Evolutionary conservation across 2,329 filamentous ascomycete species (phyloP), one percentile per base, ranked within the genome.

Genomic region (Neopestalotiopsis clavispora): DNA sequence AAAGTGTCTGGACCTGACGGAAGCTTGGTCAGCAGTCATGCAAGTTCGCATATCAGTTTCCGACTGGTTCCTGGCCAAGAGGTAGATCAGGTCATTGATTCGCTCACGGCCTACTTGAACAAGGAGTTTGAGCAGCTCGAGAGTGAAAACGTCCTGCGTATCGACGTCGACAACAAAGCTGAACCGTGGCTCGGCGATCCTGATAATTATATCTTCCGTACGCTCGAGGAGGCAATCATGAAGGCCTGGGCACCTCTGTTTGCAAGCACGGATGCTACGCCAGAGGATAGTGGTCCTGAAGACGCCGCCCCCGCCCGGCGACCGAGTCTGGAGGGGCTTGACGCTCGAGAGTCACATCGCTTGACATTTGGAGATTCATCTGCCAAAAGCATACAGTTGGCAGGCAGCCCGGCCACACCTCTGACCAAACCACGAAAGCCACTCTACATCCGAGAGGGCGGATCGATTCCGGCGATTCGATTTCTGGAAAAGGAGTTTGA

Each of bases 151-250:
- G 87, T 85, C 5, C 85, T 99, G 45, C 91, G 86, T 1, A 89
- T 99, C 52, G 91, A 90, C 38, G 95, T 99, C 72, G 94, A 97
- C 72, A 96, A 98, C 77, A 92, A 93, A 80, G 95, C 96, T 0
- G 96, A 99, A 77, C 94, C 96, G 0, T 99, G 96, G 96, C 89
- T 99, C 0, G 95, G 96, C 14, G 94, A 98, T 74, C 94, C 94
- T 3, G 90, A 90, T 63, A 98, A 97, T 73, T 90, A 94, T 72
- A 95, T 98, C 69, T 99, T 98, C 80, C 89, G 91, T 71, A 97
- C 94, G 0, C 87, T 99, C 0, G 94, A 97, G 73, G 87, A 91
- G 69, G 96, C 95, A 0, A 92, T 98, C 65, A 89, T 95, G 75
- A 89, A 92, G 59, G 94, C 92, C 0, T 99, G 96, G 96, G 90